Base-by-base conservation (phyloP, 2,329 filamentous ascomycete genomes). In the Biscogniauxia marginata region DNA sequence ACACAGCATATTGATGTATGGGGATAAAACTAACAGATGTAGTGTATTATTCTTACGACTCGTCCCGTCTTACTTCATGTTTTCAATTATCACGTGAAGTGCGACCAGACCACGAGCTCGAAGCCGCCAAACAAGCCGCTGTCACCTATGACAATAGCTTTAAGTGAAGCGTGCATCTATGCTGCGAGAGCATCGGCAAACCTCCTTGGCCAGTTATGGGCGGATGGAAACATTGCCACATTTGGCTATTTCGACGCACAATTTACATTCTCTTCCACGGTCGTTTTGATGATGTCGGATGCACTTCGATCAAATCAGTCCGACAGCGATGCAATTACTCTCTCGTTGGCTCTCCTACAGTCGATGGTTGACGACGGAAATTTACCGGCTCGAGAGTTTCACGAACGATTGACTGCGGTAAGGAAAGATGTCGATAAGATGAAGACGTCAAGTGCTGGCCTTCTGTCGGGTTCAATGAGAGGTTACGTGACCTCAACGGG, bases 151-250 rank as follows among this genome's bases (percentile, higher is more conserved):
- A 67, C 68, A 1, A 59, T 67, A 9, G 68, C 68, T 11, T 62
- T 72, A 3, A 64, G 64, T 39, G 70, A 72, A 46, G 63, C 65
- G 5, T 68, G 66, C 55, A 67, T 68, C 49, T 62, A 65, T 25
- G 65, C 66, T 7, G 66, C 66, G 4, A 57, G 66, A 21, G 59
- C 60, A 19, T 59, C 64, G 39, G 60, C 62, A 22, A 64, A 61
- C n/a, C 57, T 68, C 16, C 61, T 68, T 3, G 49, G 59, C 9
- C 62, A 66, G 55, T 61, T 67, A 20, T 68, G 63, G 63, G 60
- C 65, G 21, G 65, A 67, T 49, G 65, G 65, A 3, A 52, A 57
- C 43, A 63, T 68, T 44, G 63, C 66, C 8, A 65, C 62, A 3
- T 67, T 66, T 49, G 66, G 66, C 25, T 68, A 67, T 55, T 68